Evolutionary conservation across 75 land plant genomes (phyloP).

Genomic region (Cunninghamia lanceolata): DNA sequence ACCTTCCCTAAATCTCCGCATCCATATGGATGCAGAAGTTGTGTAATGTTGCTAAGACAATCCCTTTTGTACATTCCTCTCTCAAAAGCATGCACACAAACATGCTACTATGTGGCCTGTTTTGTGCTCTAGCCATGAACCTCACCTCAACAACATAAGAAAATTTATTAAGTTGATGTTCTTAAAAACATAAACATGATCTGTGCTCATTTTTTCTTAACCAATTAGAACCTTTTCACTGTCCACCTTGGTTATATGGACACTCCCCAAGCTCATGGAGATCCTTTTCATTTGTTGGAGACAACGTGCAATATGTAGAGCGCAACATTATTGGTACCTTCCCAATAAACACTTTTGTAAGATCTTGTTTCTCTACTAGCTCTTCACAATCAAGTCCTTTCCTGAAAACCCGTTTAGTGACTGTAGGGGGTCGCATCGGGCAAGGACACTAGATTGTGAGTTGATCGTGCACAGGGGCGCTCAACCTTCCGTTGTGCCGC

Average conservation of each 20-base stretch:
- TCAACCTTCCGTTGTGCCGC: too few species aligned
- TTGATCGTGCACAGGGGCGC: too few species aligned
- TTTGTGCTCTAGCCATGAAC: conserved; percentile 96
- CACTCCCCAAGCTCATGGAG: conserved; percentile 99
- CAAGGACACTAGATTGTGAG: too few species aligned
- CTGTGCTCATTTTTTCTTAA: conserved; percentile 99
- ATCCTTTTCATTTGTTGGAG: conserved; percentile 89
- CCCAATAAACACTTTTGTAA: conserved; percentile 94
- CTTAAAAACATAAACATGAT: conserved; percentile 99
- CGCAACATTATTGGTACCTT: conserved; percentile 99
- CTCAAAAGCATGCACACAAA: conserved; percentile 99
- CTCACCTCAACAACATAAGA: conserved; percentile 98
- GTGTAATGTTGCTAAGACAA: too few species aligned
- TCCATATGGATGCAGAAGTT: too few species aligned
- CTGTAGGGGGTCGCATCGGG: too few species aligned
- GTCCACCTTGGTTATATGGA: conserved; percentile 97
- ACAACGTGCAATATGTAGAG: conserved; percentile 93
- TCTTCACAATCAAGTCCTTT: conserved; percentile 97
- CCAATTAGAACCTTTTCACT: conserved; percentile 99
- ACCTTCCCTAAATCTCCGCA: too few species aligned
- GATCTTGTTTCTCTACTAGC: conserved; percentile 84
- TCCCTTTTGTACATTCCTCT: too few species aligned
- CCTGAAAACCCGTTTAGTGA: conserved; percentile 73
- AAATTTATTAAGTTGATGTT: conserved; percentile 97
- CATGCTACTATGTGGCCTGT: conserved; percentile 97